These are phyloP conservation scores for Trichoderma atrobrunneum DNA, from an alignment of 2,329 filamentous ascomycete species.

Conservation along the genomic window DNA sequence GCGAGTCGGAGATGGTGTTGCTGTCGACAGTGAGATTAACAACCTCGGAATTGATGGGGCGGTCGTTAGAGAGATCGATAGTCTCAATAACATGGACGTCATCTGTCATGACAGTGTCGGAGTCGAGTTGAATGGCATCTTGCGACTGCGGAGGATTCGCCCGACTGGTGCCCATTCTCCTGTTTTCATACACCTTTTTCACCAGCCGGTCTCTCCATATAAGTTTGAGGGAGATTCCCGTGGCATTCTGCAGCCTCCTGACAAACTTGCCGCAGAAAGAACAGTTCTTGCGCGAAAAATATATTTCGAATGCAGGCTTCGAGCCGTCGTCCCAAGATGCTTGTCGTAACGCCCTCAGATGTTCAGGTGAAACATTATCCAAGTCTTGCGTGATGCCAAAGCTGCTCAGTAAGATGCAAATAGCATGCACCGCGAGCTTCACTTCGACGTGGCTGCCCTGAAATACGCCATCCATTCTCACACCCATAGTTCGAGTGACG, in stretches of 20 bases:
- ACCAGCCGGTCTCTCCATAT: conserved; percentile 31
- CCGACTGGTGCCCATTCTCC: not conserved
- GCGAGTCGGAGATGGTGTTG: not conserved
- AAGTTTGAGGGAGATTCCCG: conserved; percentile 30
- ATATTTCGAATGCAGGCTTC: conserved; percentile 33
- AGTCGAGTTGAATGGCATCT: not conserved
- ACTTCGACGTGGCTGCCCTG: conserved; percentile 39
- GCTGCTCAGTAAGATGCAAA: conserved; percentile 29
- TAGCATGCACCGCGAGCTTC: conserved; percentile 37
- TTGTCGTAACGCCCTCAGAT: conserved; percentile 26
- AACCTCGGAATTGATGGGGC: not conserved
- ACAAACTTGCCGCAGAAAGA: conserved; percentile 29
- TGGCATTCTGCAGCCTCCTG: conserved; percentile 25
- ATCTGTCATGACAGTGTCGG: conserved; percentile 19
- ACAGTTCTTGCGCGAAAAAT: conserved; percentile 38
- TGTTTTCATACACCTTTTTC: conserved; percentile 28
- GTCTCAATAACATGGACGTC: conserved; percentile 20
- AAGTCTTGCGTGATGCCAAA: conserved; percentile 28
- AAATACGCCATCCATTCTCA: conserved; percentile 28
- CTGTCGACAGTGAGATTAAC: conserved; percentile 15
- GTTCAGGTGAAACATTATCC: conserved; percentile 22
- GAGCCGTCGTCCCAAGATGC: conserved; percentile 29
- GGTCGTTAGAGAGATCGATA: conserved; percentile 24
- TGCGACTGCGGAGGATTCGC: not conserved
- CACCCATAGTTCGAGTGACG: not conserved